Evolutionary conservation across 257 asterid species (phyloP).

Genomic region (Solanum sejunctum): DNA sequence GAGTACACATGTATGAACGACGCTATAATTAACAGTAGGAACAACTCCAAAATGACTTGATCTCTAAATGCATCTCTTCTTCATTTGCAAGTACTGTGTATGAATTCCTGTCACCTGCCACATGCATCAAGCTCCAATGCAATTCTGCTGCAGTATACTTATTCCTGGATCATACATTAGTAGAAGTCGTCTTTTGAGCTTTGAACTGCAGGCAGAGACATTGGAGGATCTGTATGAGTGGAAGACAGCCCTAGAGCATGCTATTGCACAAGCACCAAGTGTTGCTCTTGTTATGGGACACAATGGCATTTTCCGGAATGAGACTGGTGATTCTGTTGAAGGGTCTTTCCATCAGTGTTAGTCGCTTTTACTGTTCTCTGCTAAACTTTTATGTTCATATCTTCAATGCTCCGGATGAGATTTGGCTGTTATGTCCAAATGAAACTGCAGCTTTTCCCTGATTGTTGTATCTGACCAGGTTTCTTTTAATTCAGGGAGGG

Average conservation of each 20-base stretch:
- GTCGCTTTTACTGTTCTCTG: constrained; percentile 12
- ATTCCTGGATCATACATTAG: background rate
- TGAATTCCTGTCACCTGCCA: background rate
- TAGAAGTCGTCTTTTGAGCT: background rate
- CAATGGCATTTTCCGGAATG: constrained; percentile 79
- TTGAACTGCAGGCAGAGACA: constrained; percentile 62
- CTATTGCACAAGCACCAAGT: constrained; percentile 90
- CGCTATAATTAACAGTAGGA: background rate
- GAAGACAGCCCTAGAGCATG: constrained; percentile 88
- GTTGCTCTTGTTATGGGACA: constrained; percentile 96
- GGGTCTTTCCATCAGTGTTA: constrained; percentile 75
- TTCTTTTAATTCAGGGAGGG: constrained; percentile 62
- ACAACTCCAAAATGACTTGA: background rate
- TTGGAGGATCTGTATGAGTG: constrained; percentile 86
- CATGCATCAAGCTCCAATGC: background rate
- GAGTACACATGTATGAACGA: background rate
- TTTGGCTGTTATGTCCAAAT: background rate
- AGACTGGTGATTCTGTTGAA: constrained; percentile 51
- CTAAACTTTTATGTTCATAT: background rate
- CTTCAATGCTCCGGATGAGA: background rate
- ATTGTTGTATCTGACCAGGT: constrained; percentile 5
- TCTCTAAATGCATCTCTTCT: background rate
- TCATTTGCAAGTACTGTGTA: background rate
- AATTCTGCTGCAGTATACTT: background rate
- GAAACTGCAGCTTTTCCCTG: background rate